phyloP scores from a whole-genome alignment of 1,284 basidiomycete genomes.

The Leccinum pallidistipes region DNA sequence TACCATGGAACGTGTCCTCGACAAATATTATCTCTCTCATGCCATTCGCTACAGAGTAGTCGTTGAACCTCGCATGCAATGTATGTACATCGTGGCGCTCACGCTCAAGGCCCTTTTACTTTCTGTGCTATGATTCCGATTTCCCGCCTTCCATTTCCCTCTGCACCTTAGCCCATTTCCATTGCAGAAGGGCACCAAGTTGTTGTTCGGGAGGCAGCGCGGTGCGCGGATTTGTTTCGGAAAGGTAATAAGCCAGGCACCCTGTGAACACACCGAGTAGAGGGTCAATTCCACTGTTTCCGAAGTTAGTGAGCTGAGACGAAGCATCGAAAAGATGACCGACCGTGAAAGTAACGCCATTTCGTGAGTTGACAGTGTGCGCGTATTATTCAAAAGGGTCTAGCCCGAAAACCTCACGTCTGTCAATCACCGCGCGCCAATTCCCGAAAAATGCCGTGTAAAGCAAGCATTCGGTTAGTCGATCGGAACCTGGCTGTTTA shows the following conservation, averaged over 20 bases:
- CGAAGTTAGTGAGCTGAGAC: slow-evolving; percentile 7
- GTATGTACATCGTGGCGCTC: not conserved
- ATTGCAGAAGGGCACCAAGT: slow-evolving; percentile 59
- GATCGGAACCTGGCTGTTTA: slow-evolving; percentile 12
- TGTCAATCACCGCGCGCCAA: slow-evolving; percentile 14
- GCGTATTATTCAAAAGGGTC: slow-evolving; percentile 1
- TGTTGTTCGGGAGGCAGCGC: slow-evolving; percentile 66
- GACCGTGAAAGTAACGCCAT: slow-evolving; percentile 55
- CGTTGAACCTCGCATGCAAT: not conserved
- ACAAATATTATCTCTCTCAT: not conserved
- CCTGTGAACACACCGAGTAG: slow-evolving; percentile 82
- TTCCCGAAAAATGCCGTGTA: slow-evolving; percentile 29
- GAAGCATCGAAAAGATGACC: slow-evolving; percentile 15
- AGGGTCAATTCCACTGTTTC: slow-evolving; percentile 62
- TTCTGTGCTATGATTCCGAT: not conserved
- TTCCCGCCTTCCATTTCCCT: slow-evolving; percentile 23
- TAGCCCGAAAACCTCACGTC: too few relatives aligned
- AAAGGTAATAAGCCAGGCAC: slow-evolving; percentile 77
- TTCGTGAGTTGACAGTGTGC: not conserved
- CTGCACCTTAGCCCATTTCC: slow-evolving; percentile 58
- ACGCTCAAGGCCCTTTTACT: not conserved
- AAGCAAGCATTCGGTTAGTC: slow-evolving; percentile 31
- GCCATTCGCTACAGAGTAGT: not conserved
- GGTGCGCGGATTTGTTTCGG: slow-evolving; percentile 83
- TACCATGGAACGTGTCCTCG: not conserved